A percentile compares a stretch with the other conserved stretches of the same genome.
These are phyloP conservation scores for Megacollybia marginata DNA, from an alignment of 768 basidiomycete species.

Conservation along the genomic window DNA sequence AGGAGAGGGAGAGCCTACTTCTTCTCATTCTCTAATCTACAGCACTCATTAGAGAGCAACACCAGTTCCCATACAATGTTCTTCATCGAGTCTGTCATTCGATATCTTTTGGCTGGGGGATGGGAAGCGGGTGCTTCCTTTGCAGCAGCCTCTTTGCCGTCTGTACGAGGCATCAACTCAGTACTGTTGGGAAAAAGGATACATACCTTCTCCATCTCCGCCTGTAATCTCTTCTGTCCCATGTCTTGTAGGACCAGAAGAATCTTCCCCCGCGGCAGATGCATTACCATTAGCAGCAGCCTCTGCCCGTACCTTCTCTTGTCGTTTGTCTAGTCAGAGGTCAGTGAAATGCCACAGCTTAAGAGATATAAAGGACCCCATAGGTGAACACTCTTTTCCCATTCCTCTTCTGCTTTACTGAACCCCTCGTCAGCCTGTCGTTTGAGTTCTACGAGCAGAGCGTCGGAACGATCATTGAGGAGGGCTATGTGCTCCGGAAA, in stretches of 20 bases:
- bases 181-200: not conserved
- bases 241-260: slow-evolving; percentile 29
- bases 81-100: slow-evolving; percentile 79
- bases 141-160: not conserved
- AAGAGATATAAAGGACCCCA: slow-evolving; percentile 46
- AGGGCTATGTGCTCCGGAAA: slow-evolving; percentile 66
- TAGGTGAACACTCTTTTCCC: slow-evolving; percentile 56
- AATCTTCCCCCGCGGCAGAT: slow-evolving; percentile 22
- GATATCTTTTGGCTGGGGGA: slow-evolving; percentile 70
- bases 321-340: slow-evolving; percentile 33
- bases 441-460: slow-evolving; percentile 55
- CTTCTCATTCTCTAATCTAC: slow-evolving; percentile 44
- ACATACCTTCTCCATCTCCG: slow-evolving; percentile 5
- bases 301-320: slow-evolving; percentile 44
- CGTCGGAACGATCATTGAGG: slow-evolving; percentile 61
- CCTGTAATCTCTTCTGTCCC: slow-evolving; percentile 3
- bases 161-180: not conserved
- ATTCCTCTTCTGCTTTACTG: slow-evolving; percentile 64
- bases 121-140: slow-evolving; percentile 29
- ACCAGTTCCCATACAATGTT: slow-evolving; percentile 62
- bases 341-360: not conserved
- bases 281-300: slow-evolving; percentile 16
- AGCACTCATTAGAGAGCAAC: slow-evolving; percentile 1
- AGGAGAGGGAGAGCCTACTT: slow-evolving; percentile 31
- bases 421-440: slow-evolving; percentile 59